These are phyloP conservation scores for Podaxis sp. DNA, from an alignment of 768 basidiomycete species.

Conservation along the genomic window DNA sequence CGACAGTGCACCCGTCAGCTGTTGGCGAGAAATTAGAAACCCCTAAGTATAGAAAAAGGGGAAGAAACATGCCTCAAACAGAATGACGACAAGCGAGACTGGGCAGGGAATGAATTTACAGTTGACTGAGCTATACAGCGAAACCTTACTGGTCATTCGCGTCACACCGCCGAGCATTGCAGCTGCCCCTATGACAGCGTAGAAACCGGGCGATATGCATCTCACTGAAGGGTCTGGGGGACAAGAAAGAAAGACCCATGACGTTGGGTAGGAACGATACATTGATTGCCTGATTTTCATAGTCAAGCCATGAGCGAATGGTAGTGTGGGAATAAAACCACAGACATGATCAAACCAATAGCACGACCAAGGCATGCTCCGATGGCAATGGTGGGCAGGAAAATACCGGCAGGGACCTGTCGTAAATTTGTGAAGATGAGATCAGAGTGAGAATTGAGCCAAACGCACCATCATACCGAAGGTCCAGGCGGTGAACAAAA, in stretches of 20 bases:
- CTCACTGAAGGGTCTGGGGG: slow-evolving; percentile 67
- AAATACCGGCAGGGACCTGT: slow-evolving; percentile 75
- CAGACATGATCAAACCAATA: slow-evolving; percentile 65
- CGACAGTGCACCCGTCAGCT: slow-evolving; percentile 78
- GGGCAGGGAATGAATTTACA: slow-evolving; percentile 7
- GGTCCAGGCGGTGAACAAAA: slow-evolving; percentile 69
- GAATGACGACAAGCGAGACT: slow-evolving; percentile 77
- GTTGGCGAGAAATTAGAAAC: not conserved
- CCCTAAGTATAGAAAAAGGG: not conserved
- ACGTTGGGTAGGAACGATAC: slow-evolving; percentile 61
- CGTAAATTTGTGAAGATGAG: not conserved
- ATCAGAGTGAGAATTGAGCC: not conserved
- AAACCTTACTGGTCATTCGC: slow-evolving; percentile 64
- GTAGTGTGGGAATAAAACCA: slow-evolving; percentile 7
- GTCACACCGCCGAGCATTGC: slow-evolving; percentile 78
- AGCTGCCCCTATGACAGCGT: slow-evolving; percentile 74
- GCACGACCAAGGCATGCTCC: slow-evolving; percentile 74
- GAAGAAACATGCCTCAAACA: slow-evolving; percentile 55
- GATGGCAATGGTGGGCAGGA: slow-evolving; percentile 73
- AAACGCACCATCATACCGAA: slow-evolving; percentile 71
- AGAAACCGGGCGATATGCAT: slow-evolving; percentile 75
- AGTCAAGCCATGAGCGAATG: not conserved
- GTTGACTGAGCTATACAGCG: not conserved
- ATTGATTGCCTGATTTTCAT: slow-evolving; percentile 53
- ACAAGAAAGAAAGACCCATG: slow-evolving; percentile 71